Evolutionary conservation across 2,329 filamentous ascomycete genomes (phyloP).

Genomic region (Stagonosporopsis chrysanthemi): DNA sequence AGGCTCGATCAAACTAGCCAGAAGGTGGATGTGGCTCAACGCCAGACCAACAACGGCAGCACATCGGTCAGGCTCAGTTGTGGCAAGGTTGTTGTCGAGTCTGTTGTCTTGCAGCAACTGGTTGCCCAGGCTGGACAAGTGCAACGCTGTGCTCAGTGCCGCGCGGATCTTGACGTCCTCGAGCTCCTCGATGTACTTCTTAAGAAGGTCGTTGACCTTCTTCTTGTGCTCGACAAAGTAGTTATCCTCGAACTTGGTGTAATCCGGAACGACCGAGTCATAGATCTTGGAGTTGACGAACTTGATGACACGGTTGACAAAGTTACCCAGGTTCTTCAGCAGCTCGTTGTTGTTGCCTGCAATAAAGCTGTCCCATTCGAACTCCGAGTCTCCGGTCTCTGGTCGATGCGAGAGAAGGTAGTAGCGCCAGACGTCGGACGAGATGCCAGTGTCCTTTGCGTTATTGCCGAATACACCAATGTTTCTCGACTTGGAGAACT

Average conservation of each 20-base stretch:
- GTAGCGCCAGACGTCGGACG: slow-evolving; percentile 90
- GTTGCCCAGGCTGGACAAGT: slow-evolving; percentile 69
- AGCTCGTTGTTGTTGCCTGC: slow-evolving; percentile 88
- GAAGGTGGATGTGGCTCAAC: slow-evolving; percentile 81
- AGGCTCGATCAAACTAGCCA: slow-evolving; percentile 79
- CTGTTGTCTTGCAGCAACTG: slow-evolving; percentile 64
- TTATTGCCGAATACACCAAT: slow-evolving; percentile 92
- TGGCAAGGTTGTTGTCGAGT: slow-evolving; percentile 68
- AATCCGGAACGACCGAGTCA: slow-evolving; percentile 72
- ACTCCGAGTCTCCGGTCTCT: slow-evolving; percentile 86
- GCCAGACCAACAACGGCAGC: slow-evolving; percentile 76
- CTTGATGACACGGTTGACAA: slow-evolving; percentile 67
- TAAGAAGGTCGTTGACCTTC: slow-evolving; percentile 71
- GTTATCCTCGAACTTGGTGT: slow-evolving; percentile 60
- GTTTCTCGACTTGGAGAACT: slow-evolving; percentile 90
- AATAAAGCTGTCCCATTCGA: slow-evolving; percentile 87
- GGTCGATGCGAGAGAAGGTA: slow-evolving; percentile 87
- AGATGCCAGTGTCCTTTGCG: slow-evolving; percentile 83
- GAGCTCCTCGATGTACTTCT: slow-evolving; percentile 71
- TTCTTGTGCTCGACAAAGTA: slow-evolving; percentile 57
- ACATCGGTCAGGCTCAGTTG: slow-evolving; percentile 65
- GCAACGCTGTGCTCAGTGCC: slow-evolving; percentile 70
- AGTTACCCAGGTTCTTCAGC: slow-evolving; percentile 73
- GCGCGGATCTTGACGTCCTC: slow-evolving; percentile 75
- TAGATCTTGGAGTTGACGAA: slow-evolving; percentile 76